Evolutionary conservation across 495 filamentous ascomycete genomes (phyloP).

Genomic region (Aspergillus saccharolyticus): DNA sequence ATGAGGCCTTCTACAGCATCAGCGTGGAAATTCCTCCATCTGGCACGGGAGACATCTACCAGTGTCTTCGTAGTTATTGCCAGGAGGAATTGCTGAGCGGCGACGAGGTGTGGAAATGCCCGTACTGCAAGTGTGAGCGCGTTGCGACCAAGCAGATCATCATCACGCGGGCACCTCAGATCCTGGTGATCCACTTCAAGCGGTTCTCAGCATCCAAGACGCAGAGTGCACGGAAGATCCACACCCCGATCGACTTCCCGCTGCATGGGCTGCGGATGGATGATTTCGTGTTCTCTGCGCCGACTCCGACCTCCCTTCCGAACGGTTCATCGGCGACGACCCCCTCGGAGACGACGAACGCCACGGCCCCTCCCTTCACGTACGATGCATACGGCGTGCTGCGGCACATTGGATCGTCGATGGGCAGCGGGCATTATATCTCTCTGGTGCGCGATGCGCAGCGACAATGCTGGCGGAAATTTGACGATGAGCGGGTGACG

Average conservation of each 20-base stretch:
- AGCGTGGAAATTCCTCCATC: constrained; percentile 59
- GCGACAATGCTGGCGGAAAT: constrained; percentile 58
- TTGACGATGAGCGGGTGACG: constrained; percentile 56
- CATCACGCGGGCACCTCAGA: constrained; percentile 65
- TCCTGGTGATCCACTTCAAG: constrained; percentile 72
- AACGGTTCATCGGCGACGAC: constrained; percentile 16
- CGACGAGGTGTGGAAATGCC: constrained; percentile 70
- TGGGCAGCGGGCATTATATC: constrained; percentile 67
- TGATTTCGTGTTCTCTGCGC: constrained; percentile 46
- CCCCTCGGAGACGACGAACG: constrained; percentile 25
- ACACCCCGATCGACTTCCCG: constrained; percentile 64
- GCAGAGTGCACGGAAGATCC: constrained; percentile 58
- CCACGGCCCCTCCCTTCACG: constrained; percentile 57
- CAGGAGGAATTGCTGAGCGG: constrained; percentile 60
- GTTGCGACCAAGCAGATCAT: constrained; percentile 70
- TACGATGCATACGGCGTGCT: constrained; percentile 72
- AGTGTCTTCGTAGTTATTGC: constrained; percentile 65
- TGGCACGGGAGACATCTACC: constrained; percentile 50
- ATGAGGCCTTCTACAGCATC: constrained; percentile 66
- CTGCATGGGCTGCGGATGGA: constrained; percentile 59
- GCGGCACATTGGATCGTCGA: constrained; percentile 58
- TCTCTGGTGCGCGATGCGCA: constrained; percentile 58
- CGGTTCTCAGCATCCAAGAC: constrained; percentile 59
- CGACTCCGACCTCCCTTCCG: constrained; percentile 21
- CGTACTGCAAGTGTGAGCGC: constrained; percentile 60